phyloP scores from a whole-genome alignment of 192 early-diverging fungal species.

The Coemansia guatemalensis region DNA sequence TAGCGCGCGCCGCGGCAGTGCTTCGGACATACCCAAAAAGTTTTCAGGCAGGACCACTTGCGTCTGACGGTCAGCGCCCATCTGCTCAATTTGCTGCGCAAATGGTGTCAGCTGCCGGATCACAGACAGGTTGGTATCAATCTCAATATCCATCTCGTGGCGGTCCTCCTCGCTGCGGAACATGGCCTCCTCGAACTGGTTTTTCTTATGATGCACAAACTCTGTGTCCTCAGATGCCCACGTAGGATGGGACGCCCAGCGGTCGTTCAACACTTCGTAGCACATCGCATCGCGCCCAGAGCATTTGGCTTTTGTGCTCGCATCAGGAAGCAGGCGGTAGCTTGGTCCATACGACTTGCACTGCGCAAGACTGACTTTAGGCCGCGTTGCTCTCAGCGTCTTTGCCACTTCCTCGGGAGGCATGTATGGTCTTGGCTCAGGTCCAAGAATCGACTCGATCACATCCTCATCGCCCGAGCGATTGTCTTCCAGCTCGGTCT shows the following conservation, averaged over 20 bases:
- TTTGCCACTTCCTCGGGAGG: constrained; percentile 47
- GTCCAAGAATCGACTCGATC: constrained; percentile 37
- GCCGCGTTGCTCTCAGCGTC: constrained; percentile 41
- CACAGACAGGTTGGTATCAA: constrained; percentile 87
- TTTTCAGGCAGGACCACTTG: constrained; percentile 73
- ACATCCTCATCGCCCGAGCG: constrained; percentile 47
- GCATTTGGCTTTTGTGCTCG: constrained; percentile 60
- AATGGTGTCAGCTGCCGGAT: constrained; percentile 92
- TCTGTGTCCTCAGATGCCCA: constrained; percentile 89
- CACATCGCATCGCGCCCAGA: constrained; percentile 91
- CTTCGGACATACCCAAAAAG: constrained; percentile 80
- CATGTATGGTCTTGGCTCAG: constrained; percentile 40
- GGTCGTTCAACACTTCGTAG: constrained; percentile 95
- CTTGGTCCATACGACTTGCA: constrained; percentile 51
- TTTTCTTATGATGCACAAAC: constrained; percentile 90
- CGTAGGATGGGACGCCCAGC: constrained; percentile 91
- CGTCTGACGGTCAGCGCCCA: constrained; percentile 75
- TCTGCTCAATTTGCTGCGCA: constrained; percentile 75
- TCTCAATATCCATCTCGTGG: constrained; percentile 97
- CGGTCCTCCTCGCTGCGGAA: constrained; percentile 96
- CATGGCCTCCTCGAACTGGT: constrained; percentile 89
- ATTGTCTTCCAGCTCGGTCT: constrained; percentile 37
- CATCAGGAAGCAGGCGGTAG: constrained; percentile 54
- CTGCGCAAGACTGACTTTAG: constrained; percentile 29
- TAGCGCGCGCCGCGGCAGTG: constrained; percentile 89